Evolutionary conservation across 805 yeast genomes (phyloP).

Genomic region (Myxozyma neglecta): DNA sequence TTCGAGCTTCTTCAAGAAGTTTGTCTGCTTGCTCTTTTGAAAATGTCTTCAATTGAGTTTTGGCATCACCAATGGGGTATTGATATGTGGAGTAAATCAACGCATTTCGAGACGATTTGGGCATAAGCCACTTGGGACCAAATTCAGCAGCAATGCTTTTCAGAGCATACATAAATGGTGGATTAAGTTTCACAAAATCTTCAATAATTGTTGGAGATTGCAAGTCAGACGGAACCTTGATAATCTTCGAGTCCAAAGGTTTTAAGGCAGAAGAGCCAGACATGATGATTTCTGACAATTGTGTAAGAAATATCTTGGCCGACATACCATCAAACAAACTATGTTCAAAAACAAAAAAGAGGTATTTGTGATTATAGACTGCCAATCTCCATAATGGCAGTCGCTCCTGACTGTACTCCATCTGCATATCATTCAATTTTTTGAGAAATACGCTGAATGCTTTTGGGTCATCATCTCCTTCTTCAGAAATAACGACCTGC

Average conservation of each 20-base stretch:
- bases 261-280: not conserved
- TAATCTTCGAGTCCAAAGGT: not conserved
- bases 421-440: not conserved
- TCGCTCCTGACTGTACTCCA: not conserved
- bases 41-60: not conserved
- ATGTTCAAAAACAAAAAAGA: slow-evolving; percentile 19
- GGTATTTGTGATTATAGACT: not conserved
- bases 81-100: not conserved
- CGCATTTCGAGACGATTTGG: not conserved
- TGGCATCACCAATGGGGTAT: not conserved
- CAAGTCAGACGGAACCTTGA: not conserved
- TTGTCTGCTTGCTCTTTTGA: not conserved
- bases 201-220: not conserved
- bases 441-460: not conserved
- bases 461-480: not conserved
- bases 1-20: slow-evolving; percentile 7
- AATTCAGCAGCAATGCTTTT: not conserved
- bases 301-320: slow-evolving; percentile 2
- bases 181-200: not conserved
- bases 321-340: slow-evolving; percentile 15
- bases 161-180: not conserved
- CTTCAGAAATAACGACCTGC: not conserved
- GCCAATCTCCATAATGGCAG: slow-evolving; percentile 15
- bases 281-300: not conserved
- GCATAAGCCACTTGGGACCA: not conserved